A percentile compares a stretch with the other conserved stretches of the same genome.
Conservation (phyloP, 1,139 yeast species). For the Sugiyamaella sp. region DNA sequence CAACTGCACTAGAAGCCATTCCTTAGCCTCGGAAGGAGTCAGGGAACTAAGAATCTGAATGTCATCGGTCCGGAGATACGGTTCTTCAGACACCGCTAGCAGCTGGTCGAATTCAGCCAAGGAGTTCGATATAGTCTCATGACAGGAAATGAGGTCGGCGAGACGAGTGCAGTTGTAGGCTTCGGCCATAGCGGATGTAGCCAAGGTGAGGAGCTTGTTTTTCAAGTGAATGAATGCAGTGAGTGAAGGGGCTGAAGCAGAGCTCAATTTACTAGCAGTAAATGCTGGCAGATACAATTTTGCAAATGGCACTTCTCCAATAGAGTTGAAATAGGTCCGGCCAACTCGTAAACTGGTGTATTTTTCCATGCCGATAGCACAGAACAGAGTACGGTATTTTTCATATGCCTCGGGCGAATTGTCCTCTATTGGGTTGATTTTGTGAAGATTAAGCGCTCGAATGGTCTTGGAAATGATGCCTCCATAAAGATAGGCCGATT, state of each 20-base stretch:
- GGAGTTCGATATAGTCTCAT: slow-evolving; percentile 2
- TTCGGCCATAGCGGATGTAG: slow-evolving; percentile 17
- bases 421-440: slow-evolving; percentile 23
- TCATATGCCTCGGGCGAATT: slow-evolving; percentile 24
- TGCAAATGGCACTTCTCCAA: slow-evolving; percentile 10
- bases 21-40: slow-evolving; percentile 5
- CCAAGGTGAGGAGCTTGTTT: slow-evolving; percentile 10
- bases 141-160: slow-evolving; percentile 15
- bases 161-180: slow-evolving; percentile 9
- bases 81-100: slow-evolving; percentile 13
- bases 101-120: slow-evolving; percentile 12
- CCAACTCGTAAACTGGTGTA: slow-evolving; percentile 28
- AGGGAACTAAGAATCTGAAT: slow-evolving; percentile 2
- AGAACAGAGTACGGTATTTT: slow-evolving; percentile 29
- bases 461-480: slow-evolving; percentile 26
- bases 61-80: slow-evolving; percentile 20
- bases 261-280: background rate
- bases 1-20: slow-evolving; percentile 20
- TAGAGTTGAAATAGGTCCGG: slow-evolving; percentile 21
- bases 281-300: slow-evolving; percentile 10
- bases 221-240: slow-evolving; percentile 13
- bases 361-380: slow-evolving; percentile 27
- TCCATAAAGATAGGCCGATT: slow-evolving; percentile 26
- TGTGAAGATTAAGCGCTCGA: slow-evolving; percentile 27
- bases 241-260: slow-evolving; percentile 7